Percentiles rank a stretch among this genome's conserved stretches.
Evolutionary conservation across 2,329 filamentous ascomycete species (phyloP).

Genomic region (Cytospora schulzeri): DNA sequence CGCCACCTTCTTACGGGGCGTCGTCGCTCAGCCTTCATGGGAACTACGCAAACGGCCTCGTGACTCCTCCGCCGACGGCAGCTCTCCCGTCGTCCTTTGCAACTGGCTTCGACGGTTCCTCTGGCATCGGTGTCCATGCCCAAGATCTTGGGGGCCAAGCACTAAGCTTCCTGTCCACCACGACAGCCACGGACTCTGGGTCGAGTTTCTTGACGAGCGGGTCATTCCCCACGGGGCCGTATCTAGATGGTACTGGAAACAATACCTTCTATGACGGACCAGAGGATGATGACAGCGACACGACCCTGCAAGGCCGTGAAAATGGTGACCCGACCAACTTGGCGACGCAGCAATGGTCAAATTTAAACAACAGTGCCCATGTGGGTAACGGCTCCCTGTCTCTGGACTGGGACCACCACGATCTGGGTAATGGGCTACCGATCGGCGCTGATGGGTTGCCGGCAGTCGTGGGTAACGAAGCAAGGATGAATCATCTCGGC

Average conservation of each 20-base stretch:
- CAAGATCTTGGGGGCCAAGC: conserved; percentile 36
- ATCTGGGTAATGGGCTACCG: conserved; percentile 21
- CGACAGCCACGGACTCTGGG: conserved; percentile 36
- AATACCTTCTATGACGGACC: conserved; percentile 24
- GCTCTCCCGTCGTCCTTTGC: conserved; percentile 52
- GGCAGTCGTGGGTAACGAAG: conserved; percentile 14
- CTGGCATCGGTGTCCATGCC: conserved; percentile 29
- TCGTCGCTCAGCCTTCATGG: conserved; percentile 46
- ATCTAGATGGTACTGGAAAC: conserved; percentile 30
- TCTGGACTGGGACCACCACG: conserved; percentile 25
- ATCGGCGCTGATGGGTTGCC: conserved; percentile 14
- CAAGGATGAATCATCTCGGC: conserved; percentile 2
- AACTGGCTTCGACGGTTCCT: conserved; percentile 44
- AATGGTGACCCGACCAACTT: conserved; percentile 16
- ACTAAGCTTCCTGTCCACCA: conserved; percentile 43
- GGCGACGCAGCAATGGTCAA: conserved; percentile 23
- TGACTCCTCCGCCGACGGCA: conserved; percentile 59
- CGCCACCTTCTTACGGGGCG: conserved; percentile 22
- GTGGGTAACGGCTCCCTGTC: conserved; percentile 12
- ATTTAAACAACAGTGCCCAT: conserved; percentile 19
- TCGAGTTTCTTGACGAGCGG: conserved; percentile 34
- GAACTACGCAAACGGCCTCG: conserved; percentile 54
- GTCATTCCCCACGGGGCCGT: conserved; percentile 32
- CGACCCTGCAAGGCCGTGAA: conserved; percentile 23
- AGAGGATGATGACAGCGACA: conserved; percentile 27